These are phyloP conservation scores for Purpureocillium lavendulum DNA, from an alignment of 2,329 filamentous ascomycete species.

Conservation along the genomic window DNA sequence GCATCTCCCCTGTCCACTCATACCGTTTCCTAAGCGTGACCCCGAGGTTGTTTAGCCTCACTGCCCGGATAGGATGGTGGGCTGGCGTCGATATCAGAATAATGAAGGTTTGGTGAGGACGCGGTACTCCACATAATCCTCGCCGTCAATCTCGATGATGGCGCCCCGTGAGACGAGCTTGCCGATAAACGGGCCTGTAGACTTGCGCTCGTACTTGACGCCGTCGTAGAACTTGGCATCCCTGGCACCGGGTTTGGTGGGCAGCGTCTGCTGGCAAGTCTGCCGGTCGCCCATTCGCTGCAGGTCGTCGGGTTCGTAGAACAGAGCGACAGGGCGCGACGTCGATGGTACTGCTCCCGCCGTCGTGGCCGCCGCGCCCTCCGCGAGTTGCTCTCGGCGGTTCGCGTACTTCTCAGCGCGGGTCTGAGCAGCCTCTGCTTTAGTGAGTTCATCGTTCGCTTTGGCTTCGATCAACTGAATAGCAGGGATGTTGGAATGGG, in stretches of 20 bases:
- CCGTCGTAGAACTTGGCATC: constrained; percentile 51
- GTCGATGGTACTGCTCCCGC: constrained; percentile 17
- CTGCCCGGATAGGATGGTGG: no score
- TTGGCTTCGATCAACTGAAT: constrained; percentile 39
- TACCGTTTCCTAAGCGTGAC: no score
- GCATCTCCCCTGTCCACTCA: no score
- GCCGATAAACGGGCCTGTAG: constrained; percentile 52
- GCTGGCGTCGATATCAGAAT: constrained; percentile 39
- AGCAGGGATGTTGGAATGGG: no score
- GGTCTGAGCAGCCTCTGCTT: constrained; percentile 41
- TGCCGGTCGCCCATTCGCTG: constrained; percentile 47
- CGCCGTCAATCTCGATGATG: constrained; percentile 56
- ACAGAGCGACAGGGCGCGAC: constrained; percentile 14
- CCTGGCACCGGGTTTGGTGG: constrained; percentile 33
- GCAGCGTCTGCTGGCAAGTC: constrained; percentile 42
- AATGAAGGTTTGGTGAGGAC: constrained; percentile 57
- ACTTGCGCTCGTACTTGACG: constrained; percentile 55
- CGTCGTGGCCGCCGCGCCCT: constrained; percentile 19
- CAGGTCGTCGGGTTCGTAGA: constrained; percentile 41
- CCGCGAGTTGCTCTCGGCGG: constrained; percentile 29
- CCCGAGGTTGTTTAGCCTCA: no score
- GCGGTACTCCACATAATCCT: constrained; percentile 60
- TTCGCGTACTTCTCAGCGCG: constrained; percentile 40
- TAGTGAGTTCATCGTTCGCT: constrained; percentile 42
- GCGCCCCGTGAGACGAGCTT: constrained; percentile 55